Conservation (phyloP, 371 early-diverging fungal species). For the Mucor saturninus region DNA sequence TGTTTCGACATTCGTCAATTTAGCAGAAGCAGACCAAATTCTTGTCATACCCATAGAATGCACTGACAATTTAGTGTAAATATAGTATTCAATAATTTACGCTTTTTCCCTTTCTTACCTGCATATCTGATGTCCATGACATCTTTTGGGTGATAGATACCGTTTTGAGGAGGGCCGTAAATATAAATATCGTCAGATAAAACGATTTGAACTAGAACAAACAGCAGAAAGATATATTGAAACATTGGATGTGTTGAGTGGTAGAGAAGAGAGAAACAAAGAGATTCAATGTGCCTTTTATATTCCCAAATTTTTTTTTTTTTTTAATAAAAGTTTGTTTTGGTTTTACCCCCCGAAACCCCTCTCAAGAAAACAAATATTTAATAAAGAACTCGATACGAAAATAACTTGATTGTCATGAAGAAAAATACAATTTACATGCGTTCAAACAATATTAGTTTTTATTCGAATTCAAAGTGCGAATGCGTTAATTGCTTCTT, state of each 20-base stretch:
- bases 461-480: too few relatives aligned
- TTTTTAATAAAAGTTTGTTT: neutral
- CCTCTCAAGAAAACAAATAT: too few relatives aligned
- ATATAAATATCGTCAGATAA: slow-evolving; percentile 38
- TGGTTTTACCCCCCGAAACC: too few relatives aligned
- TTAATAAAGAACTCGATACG: too few relatives aligned
- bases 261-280: neutral
- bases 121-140: slow-evolving; percentile 37
- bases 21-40: slow-evolving; percentile 29
- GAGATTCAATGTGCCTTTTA: neutral
- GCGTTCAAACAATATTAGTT: too few relatives aligned
- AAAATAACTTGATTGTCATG: too few relatives aligned
- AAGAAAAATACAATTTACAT: too few relatives aligned
- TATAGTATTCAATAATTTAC: neutral
- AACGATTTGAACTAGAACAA: neutral
- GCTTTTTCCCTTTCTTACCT: slow-evolving; percentile 22
- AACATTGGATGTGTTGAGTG: slow-evolving; percentile 3
- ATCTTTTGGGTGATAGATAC: slow-evolving; percentile 22
- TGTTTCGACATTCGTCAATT: slow-evolving; percentile 19
- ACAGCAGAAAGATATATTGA: neutral
- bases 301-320: neutral
- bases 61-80: slow-evolving; percentile 22
- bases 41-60: slow-evolving; percentile 46
- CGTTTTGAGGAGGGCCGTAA: slow-evolving; percentile 27
- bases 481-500: too few relatives aligned